Base-by-base conservation (phyloP, 1,284 basidiomycete genomes). In the Athelia psychrophila region DNA sequence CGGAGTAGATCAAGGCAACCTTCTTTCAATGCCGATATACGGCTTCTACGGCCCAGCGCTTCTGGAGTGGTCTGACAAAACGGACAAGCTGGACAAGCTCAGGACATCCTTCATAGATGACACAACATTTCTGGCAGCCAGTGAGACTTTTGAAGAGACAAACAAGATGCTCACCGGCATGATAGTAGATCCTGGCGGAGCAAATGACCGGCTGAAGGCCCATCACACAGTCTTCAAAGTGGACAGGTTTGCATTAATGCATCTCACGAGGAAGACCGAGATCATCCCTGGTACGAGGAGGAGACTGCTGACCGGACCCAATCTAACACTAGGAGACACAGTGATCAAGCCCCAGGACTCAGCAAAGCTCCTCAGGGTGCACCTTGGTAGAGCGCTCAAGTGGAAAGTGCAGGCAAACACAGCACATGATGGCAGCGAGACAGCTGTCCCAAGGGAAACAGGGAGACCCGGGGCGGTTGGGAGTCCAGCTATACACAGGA, bases 291-390 rank as follows among this genome's bases (percentile, higher is more conserved):
- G 50, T 56, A 8, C 44, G 46, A 38, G 46, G 51, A 22, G 56
- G 55, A 3, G 23, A 16, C 6, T 10, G 13, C 13, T 20, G 16
- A 5, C n/a, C 4, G 9, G 44, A 6, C 44, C 44, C 16, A 9
- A 4, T 5, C 19, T 46, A 6, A n/a, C 13, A n/a, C 36, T 55
- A 2, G 45, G 27, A 25, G 45, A 36, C 19, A 32, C 16, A 5
- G 51, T 53, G 0, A 55, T 60, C 20, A 22, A 44, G 3, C 51
- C 61, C 10, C 12, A 51, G 9, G 36, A 35, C 16, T 53, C 51
- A 15, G 55, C 60, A 18, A 70, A 69, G 44, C 68, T 69, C 47
- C 60, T 76, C 0, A 71, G 74, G 0, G 59, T 76, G 0, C 27
- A 63, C 6, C 15, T 77, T 0, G 72, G 76, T 56, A 56, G 62